Conservation (phyloP, 1,139 yeast species). For the Debaryomycetaceae sp. region DNA sequence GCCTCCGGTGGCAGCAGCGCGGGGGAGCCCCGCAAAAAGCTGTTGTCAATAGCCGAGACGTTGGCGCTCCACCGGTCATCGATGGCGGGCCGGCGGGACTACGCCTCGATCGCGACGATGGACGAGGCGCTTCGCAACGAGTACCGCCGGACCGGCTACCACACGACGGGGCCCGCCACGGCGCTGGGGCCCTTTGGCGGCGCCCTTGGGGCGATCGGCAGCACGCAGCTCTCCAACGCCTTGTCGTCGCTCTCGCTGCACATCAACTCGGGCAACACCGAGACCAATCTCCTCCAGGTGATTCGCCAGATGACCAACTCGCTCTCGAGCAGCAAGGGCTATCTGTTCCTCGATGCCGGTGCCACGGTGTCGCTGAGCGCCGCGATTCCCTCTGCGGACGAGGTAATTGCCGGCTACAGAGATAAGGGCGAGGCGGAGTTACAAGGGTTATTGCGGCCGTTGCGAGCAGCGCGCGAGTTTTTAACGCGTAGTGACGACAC, state of each 20-base stretch:
- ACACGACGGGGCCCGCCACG: conserved; percentile 5
- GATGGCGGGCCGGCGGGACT: conserved; percentile 21
- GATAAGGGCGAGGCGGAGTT: conserved; percentile 15
- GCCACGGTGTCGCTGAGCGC: conserved; percentile 7
- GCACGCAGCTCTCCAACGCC: conserved; percentile 30
- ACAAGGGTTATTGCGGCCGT: too few relatives aligned
- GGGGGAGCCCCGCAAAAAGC: conserved; percentile 18
- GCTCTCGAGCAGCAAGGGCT: conserved; percentile 8
- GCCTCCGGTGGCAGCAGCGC: conserved; percentile 6
- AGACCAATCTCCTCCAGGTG: conserved; percentile 28
- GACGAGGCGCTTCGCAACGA: conserved; percentile 22
- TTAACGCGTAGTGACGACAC: too few relatives aligned
- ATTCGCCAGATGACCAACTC: conserved; percentile 42
- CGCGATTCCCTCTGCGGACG: conserved; percentile 16
- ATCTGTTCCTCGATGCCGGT: conserved; percentile 5
- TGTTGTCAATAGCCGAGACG: conserved; percentile 61
- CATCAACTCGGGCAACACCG: conserved; percentile 14
- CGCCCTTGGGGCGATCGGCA: neutral
- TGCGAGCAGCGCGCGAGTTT: too few relatives aligned
- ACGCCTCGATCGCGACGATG: conserved; percentile 21
- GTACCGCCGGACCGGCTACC: conserved; percentile 7
- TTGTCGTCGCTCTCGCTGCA: conserved; percentile 22
- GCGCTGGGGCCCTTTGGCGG: conserved; percentile 7
- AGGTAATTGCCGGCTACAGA: conserved; percentile 23
- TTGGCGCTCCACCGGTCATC: conserved; percentile 52